Evolutionary conservation across 495 filamentous ascomycete genomes (phyloP).

Genomic region (Annulohypoxylon nitens): DNA sequence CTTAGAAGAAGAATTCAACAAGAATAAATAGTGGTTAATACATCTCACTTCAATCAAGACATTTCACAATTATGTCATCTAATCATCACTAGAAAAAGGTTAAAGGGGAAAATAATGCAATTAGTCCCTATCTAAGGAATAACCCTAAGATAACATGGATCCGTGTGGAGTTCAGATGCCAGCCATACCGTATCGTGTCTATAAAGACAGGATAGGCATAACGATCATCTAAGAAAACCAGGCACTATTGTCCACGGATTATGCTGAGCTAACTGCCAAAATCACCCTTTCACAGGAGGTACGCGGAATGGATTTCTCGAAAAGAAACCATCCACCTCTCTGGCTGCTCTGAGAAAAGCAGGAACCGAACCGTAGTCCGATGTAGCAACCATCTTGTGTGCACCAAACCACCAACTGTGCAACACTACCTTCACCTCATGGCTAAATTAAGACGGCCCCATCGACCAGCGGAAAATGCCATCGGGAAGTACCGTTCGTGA

Average conservation of each 20-base stretch:
- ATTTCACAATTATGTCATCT: background rate
- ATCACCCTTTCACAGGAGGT: constrained; percentile 8
- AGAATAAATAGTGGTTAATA: constrained; percentile 14
- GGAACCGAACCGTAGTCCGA: constrained; percentile 19
- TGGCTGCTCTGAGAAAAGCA: constrained; percentile 12
- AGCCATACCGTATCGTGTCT: background rate
- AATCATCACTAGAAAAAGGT: background rate
- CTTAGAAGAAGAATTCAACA: constrained; percentile 65
- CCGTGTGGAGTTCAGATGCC: constrained; percentile 7
- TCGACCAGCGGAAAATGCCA: constrained; percentile 74
- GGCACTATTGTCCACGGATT: constrained; percentile 2
- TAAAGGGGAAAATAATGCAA: background rate
- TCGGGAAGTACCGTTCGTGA: constrained; percentile 53
- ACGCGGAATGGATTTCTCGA: background rate
- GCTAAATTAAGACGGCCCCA: constrained; percentile 63
- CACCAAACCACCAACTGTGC: constrained; percentile 22
- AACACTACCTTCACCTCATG: constrained; percentile 23
- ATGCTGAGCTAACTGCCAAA: constrained; percentile 18
- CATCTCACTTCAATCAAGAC: background rate
- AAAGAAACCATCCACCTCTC: constrained; percentile 13
- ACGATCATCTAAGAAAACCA: constrained; percentile 2
- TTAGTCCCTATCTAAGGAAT: constrained; percentile 12
- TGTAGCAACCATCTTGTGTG: constrained; percentile 36
- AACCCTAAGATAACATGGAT: constrained; percentile 4
- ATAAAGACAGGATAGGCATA: background rate